phyloP scores from a whole-genome alignment of 2,329 filamentous ascomycete species.

The Massarina eburnea region DNA sequence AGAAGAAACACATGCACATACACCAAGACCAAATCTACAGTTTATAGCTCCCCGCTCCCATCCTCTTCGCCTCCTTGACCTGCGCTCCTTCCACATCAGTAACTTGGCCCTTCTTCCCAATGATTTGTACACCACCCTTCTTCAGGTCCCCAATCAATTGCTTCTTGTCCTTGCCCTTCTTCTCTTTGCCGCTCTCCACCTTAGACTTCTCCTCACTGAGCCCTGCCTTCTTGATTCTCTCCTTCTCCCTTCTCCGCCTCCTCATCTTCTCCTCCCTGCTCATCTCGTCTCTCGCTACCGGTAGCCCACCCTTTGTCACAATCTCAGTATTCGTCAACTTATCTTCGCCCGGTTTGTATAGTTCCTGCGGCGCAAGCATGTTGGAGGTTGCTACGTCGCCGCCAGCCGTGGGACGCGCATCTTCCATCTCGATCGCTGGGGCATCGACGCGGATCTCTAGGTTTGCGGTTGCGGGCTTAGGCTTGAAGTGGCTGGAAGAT shows the following conservation, averaged over 20 bases:
- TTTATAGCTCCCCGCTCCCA: constrained; percentile 38
- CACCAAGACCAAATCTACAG: constrained; percentile 14
- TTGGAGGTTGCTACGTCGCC: constrained; percentile 69
- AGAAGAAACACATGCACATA: background rate
- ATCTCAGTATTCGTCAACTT: constrained; percentile 66
- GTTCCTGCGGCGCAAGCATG: constrained; percentile 88
- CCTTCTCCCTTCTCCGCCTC: constrained; percentile 78
- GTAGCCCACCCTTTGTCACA: constrained; percentile 73
- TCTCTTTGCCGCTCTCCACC: constrained; percentile 51
- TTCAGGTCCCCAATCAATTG: constrained; percentile 68
- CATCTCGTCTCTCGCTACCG: constrained; percentile 83
- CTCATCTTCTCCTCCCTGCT: constrained; percentile 80
- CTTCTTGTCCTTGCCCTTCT: constrained; percentile 61
- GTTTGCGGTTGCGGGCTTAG: constrained; percentile 77
- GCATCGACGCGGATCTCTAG: constrained; percentile 88
- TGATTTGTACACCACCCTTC: constrained; percentile 87
- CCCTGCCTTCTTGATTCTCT: constrained; percentile 73
- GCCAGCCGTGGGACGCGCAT: constrained; percentile 83
- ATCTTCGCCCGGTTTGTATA: constrained; percentile 79
- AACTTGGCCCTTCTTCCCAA: constrained; percentile 85
- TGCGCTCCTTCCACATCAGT: constrained; percentile 82
- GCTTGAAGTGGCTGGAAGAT: constrained; percentile 93
- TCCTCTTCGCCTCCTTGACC: constrained; percentile 46
- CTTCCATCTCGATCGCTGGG: constrained; percentile 91
- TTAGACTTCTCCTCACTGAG: constrained; percentile 51